phyloP scores from a whole-genome alignment of 805 yeast genomes.

The Cyberlindnera nakhonratchasimensis region DNA sequence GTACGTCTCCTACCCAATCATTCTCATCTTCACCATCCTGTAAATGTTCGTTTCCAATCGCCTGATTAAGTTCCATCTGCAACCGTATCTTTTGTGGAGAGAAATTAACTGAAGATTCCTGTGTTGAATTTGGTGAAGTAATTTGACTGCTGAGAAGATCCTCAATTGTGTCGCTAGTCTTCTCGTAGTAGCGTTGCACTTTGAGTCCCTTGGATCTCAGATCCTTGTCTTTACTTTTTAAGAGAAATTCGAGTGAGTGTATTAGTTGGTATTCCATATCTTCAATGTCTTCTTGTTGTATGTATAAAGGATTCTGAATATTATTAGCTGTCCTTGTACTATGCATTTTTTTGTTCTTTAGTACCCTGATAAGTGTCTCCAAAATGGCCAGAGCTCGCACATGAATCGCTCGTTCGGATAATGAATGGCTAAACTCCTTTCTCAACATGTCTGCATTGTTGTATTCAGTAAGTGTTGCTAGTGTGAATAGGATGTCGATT shows the following conservation, averaged over 20 bases:
- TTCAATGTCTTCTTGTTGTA: slow-evolving; percentile 13
- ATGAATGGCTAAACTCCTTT: slow-evolving; percentile 27
- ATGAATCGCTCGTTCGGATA: slow-evolving; percentile 29
- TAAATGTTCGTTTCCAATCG: neutral
- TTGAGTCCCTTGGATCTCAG: slow-evolving; percentile 14
- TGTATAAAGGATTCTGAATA: slow-evolving; percentile 1
- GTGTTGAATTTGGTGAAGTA: neutral
- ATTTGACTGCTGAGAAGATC: neutral
- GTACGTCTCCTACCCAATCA: slow-evolving; percentile 8
- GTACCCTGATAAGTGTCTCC: slow-evolving; percentile 16
- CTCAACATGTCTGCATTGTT: slow-evolving; percentile 23
- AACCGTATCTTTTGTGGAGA: slow-evolving; percentile 26
- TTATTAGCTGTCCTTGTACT: neutral
- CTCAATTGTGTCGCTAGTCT: neutral
- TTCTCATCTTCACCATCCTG: slow-evolving; percentile 10
- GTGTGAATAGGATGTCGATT: slow-evolving; percentile 34
- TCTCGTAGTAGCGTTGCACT: slow-evolving; percentile 16
- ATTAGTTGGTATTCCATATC: slow-evolving; percentile 14
- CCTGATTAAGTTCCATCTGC: slow-evolving; percentile 9
- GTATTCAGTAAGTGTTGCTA: slow-evolving; percentile 33
- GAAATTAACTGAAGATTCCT: slow-evolving; percentile 3
- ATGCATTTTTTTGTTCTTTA: slow-evolving; percentile 10
- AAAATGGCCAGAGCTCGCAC: slow-evolving; percentile 34
- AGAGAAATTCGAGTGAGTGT: slow-evolving; percentile 13
- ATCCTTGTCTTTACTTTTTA: neutral